A percentile compares a stretch with the other conserved stretches of the same genome.
Conservation (phyloP, 2,329 filamentous ascomycete genomes). For the Graphilbum sp. region DNA sequence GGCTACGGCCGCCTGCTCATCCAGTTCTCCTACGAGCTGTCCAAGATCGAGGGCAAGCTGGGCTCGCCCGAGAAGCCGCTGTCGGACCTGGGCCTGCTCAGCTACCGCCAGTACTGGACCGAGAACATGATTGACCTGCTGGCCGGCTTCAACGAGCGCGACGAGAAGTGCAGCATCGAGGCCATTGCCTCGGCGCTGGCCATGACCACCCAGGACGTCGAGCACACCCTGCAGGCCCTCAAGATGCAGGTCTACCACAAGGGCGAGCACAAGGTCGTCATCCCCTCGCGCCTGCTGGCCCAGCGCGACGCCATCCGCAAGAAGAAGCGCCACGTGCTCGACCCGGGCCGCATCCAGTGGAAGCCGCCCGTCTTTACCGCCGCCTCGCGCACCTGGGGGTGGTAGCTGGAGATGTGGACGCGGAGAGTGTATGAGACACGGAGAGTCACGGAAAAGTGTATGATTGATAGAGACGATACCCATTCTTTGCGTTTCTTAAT, state of each 20-base stretch:
- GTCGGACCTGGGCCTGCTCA: conserved; percentile 79
- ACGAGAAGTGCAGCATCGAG: conserved; percentile 68
- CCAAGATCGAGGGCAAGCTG: conserved; percentile 85
- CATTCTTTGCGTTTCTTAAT: too few relatives aligned
- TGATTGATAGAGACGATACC: too few relatives aligned
- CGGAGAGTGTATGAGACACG: too few relatives aligned
- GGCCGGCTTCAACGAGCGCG: conserved; percentile 51
- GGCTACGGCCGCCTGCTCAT: conserved; percentile 88
- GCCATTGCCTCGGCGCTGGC: conserved; percentile 62
- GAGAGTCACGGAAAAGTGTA: too few relatives aligned
- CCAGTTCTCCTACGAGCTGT: conserved; percentile 93
- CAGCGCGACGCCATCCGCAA: conserved; percentile 64
- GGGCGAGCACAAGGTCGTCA: conserved; percentile 88
- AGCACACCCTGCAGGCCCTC: conserved; percentile 83
- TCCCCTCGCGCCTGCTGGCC: conserved; percentile 69
- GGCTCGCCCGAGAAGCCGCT: conserved; percentile 95
- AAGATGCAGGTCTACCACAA: conserved; percentile 95
- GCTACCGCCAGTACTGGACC: conserved; percentile 95
- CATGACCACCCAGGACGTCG: conserved; percentile 95
- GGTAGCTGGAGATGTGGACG: too few relatives aligned
- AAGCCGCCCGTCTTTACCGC: conserved; percentile 92
- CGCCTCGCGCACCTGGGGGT: conserved; percentile 84
- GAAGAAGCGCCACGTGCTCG: conserved; percentile 63
- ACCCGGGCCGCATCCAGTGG: conserved; percentile 71
- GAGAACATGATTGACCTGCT: conserved; percentile 83